Evolutionary conservation across 176 grass and related monocot species (phyloP).

Genomic region (Oryza australiensis): DNA sequence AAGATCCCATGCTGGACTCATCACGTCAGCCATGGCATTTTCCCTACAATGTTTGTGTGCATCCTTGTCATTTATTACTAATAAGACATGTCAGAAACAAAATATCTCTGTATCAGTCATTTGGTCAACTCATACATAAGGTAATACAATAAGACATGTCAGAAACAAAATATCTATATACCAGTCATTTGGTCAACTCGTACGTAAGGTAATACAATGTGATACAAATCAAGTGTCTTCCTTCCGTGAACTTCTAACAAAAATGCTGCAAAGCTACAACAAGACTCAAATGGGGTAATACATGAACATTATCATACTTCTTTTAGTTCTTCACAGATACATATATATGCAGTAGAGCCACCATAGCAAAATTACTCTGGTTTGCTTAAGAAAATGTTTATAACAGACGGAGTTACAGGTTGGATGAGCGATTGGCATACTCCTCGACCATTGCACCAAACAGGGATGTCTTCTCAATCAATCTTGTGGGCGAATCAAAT

Average conservation of each 20-base stretch:
- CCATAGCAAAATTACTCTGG: not conserved
- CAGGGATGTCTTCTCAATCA: slow-evolving; percentile 67
- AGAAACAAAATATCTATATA: too few species aligned
- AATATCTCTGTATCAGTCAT: too few species aligned
- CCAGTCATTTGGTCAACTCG: too few species aligned
- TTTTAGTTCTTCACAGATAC: not conserved
- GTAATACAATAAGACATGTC: too few species aligned
- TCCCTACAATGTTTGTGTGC: too few species aligned
- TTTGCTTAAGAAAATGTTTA: not conserved
- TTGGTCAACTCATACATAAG: too few species aligned
- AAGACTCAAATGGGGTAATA: not conserved
- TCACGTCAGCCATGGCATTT: too few species aligned
- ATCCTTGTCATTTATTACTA: too few species aligned
- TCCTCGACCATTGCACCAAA: slow-evolving; percentile 79
- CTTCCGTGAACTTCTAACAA: not conserved
- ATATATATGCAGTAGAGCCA: not conserved
- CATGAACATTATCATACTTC: not conserved
- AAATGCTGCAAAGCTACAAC: not conserved
- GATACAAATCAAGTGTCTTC: not conserved
- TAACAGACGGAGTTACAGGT: slow-evolving; percentile 35
- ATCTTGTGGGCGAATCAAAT: slow-evolving; percentile 68
- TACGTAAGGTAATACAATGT: not conserved
- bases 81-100: too few species aligned
- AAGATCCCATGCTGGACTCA: too few species aligned
- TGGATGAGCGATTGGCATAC: slow-evolving; percentile 65